Percentiles rank a stretch among this genome's conserved stretches.
Conservation (phyloP, 139 green algal genomes). For the Chlorella sp. region DNA sequence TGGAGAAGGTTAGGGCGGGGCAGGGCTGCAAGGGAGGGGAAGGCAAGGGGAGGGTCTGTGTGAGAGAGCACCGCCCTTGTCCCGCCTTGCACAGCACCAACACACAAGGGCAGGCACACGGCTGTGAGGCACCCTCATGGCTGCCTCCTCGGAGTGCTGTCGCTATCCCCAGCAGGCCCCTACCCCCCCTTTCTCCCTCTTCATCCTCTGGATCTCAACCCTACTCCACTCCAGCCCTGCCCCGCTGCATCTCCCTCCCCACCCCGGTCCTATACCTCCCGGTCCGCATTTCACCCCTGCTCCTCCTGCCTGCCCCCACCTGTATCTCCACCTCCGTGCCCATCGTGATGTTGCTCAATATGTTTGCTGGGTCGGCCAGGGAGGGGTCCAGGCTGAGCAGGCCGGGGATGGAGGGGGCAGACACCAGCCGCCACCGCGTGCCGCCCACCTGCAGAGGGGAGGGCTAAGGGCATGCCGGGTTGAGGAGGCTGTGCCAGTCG, state of each 20-base stretch:
- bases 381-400: conserved; percentile 72
- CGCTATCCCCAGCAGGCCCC: not conserved
- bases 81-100: not conserved
- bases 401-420: conserved; percentile 81
- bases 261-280: not conserved
- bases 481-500: no score
- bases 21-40: not conserved
- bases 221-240: not conserved
- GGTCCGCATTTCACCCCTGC: not conserved
- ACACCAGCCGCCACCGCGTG: conserved; percentile 89
- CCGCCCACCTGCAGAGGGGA: conserved; percentile 38
- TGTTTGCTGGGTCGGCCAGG: conserved; percentile 52
- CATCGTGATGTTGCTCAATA: conserved; percentile 68
- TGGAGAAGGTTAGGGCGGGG: not conserved
- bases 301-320: conserved; percentile 53
- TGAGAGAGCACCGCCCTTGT: not conserved
- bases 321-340: conserved; percentile 95
- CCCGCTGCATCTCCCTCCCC: no score
- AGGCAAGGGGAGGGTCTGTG: not conserved
- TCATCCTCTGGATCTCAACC: not conserved
- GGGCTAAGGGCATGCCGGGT: no score
- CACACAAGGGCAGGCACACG: not conserved
- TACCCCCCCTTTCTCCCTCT: not conserved
- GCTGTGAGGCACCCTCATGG: not conserved
- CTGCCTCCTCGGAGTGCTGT: not conserved